phyloP scores from a whole-genome alignment of 768 basidiomycete genomes.

The Kwoniella shandongensis region DNA sequence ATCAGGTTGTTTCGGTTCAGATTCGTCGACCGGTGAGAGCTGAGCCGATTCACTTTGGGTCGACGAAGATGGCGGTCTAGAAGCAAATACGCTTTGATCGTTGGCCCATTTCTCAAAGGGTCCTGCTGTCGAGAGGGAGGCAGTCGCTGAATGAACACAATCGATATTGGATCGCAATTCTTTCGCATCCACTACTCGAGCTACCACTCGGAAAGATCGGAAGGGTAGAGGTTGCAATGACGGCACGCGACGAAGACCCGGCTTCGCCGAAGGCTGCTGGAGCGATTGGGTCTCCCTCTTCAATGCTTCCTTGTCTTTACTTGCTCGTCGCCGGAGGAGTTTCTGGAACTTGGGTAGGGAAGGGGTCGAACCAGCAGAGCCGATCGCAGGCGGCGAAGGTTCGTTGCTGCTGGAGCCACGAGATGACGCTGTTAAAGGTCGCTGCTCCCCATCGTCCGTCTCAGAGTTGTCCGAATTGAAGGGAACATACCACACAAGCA shows the following conservation, averaged over 20 bases:
- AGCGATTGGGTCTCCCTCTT: slow-evolving; percentile 19
- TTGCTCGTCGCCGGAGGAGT: slow-evolving; percentile 40
- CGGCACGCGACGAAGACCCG: neutral
- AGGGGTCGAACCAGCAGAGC: slow-evolving; percentile 6
- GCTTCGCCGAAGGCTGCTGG: neutral
- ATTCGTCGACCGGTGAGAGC: neutral
- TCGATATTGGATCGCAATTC: slow-evolving; percentile 60
- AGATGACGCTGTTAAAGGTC: slow-evolving; percentile 26
- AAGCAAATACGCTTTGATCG: slow-evolving; percentile 7
- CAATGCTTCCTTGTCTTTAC: slow-evolving; percentile 30
- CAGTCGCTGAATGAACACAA: neutral
- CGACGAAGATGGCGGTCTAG: too few relatives aligned
- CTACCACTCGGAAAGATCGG: slow-evolving; percentile 69
- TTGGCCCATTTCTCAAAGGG: slow-evolving; percentile 14
- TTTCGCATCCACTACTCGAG: slow-evolving; percentile 68
- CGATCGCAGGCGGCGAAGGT: neutral
- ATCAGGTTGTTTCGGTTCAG: slow-evolving; percentile 5
- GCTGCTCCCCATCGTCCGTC: slow-evolving; percentile 19
- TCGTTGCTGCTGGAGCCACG: slow-evolving; percentile 9
- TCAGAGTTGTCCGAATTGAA: slow-evolving; percentile 56
- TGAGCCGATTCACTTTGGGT: neutral
- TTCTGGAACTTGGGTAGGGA: slow-evolving; percentile 47
- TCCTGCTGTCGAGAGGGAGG: neutral
- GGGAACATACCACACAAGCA: slow-evolving; percentile 77
- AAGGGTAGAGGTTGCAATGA: slow-evolving; percentile 54